A percentile compares a stretch with the other conserved stretches of the same genome.
These are phyloP conservation scores for Tephrocybe sp. DNA, from an alignment of 768 basidiomycete species.

Conservation along the genomic window DNA sequence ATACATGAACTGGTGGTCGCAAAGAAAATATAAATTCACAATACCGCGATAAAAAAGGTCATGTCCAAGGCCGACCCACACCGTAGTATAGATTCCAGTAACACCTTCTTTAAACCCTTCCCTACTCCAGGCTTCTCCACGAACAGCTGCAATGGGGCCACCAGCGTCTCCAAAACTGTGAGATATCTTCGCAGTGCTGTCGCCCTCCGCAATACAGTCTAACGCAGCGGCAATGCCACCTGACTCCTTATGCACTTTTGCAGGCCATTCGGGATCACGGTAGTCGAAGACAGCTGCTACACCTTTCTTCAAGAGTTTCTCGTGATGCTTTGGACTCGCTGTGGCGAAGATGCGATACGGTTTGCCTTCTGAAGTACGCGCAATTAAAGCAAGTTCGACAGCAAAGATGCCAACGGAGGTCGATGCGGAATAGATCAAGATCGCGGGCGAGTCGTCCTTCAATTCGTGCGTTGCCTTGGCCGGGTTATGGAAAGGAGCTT, in stretches of 20 bases:
- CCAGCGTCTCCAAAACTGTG: conserved; percentile 25
- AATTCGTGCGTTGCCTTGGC: conserved; percentile 13
- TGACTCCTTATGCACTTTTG: conserved; percentile 22
- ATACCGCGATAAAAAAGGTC: conserved; percentile 28
- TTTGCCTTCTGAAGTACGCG: conserved; percentile 21
- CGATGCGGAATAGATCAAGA: conserved; percentile 32
- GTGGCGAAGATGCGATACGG: conserved; percentile 28
- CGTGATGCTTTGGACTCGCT: conserved; percentile 27
- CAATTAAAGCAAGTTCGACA: conserved; percentile 23
- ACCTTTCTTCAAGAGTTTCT: conserved; percentile 24
- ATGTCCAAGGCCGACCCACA: conserved; percentile 32
- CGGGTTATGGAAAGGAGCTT: conserved; percentile 25
- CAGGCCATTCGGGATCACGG: conserved; percentile 26
- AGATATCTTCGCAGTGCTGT: conserved; percentile 27
- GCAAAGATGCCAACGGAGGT: conserved; percentile 31
- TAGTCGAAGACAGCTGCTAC: conserved; percentile 32
- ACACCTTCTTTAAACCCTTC: conserved; percentile 24
- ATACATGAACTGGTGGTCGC: background rate
- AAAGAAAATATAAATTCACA: background rate
- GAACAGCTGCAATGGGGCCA: conserved; percentile 28
- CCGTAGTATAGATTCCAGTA: conserved; percentile 26
- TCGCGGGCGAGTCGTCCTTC: conserved; percentile 16
- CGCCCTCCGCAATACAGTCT: conserved; percentile 34
- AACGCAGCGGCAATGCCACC: conserved; percentile 29
- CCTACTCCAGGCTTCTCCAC: conserved; percentile 23